Evolutionary conservation across 768 basidiomycete species (phyloP).

Genomic region (Kwoniella europaea): DNA sequence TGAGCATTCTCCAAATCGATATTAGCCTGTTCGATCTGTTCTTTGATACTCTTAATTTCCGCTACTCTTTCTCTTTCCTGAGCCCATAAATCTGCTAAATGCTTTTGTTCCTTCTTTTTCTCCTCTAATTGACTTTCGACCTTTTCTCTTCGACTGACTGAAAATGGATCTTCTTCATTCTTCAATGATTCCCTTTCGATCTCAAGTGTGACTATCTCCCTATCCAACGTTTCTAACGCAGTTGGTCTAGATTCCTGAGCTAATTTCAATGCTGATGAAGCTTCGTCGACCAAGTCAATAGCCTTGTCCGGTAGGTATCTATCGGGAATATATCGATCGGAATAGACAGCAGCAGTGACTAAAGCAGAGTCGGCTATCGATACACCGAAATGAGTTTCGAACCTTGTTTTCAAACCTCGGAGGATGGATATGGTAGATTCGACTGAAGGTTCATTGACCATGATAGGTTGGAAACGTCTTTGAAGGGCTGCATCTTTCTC

Average conservation of each 20-base stretch:
- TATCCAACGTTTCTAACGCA: conserved; percentile 77
- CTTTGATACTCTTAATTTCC: conserved; percentile 57
- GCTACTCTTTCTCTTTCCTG: conserved; percentile 57
- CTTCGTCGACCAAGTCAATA: conserved; percentile 86
- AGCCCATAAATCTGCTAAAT: conserved; percentile 73
- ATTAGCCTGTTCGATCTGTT: conserved; percentile 77
- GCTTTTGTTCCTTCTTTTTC: conserved; percentile 69
- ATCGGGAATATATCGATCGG: conserved; percentile 82
- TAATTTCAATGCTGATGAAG: conserved; percentile 80
- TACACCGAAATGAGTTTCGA: conserved; percentile 92
- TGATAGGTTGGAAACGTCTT: conserved; percentile 85
- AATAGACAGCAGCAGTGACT: conserved; percentile 86
- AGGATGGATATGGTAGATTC: conserved; percentile 68
- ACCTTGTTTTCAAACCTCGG: conserved; percentile 78
- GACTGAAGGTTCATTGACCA: conserved; percentile 85
- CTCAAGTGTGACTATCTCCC: conserved; percentile 82
- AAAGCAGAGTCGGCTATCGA: conserved; percentile 86
- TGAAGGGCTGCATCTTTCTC: conserved; percentile 90
- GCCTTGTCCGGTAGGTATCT: conserved; percentile 84
- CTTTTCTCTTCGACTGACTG: conserved; percentile 70
- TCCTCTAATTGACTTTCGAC: conserved; percentile 69
- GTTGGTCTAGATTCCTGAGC: conserved; percentile 83
- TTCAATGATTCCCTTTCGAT: conserved; percentile 89
- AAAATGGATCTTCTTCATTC: conserved; percentile 84
- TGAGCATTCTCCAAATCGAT: conserved; percentile 85